phyloP scores from a whole-genome alignment of 306 rosid species.

The Carpinus viminea region DNA sequence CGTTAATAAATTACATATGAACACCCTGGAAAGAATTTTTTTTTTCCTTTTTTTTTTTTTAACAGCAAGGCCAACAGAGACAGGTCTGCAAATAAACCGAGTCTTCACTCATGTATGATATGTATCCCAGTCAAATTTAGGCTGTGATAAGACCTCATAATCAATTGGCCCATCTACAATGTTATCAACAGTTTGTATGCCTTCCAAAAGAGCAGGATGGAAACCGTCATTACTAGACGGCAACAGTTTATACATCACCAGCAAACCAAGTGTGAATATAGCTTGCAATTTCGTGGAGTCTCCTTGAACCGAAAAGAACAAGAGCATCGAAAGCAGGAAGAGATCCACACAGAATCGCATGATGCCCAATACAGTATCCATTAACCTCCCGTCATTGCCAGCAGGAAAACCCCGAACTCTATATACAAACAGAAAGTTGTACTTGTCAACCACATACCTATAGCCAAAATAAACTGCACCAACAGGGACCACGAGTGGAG shows the following conservation, averaged over 20 bases:
- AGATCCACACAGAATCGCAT: conserved; percentile 92
- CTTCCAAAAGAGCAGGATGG: conserved; percentile 65
- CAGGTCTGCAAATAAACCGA: conserved; percentile 22
- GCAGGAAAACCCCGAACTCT: conserved; percentile 94
- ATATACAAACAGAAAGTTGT: conserved; percentile 87
- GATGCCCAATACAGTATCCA: conserved; percentile 83
- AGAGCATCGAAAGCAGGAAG: conserved; percentile 82
- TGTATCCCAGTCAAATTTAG: conserved; percentile 91
- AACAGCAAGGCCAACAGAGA: conserved; percentile 17
- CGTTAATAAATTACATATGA: conserved; percentile 9
- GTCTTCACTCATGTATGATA: conserved; percentile 51
- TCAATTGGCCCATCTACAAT: conserved; percentile 75
- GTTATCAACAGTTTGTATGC: conserved; percentile 74
- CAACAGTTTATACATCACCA: conserved; percentile 70
- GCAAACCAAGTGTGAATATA: conserved; percentile 81
- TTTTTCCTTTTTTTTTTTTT: conserved; percentile 11
- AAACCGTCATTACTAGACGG: conserved; percentile 65
- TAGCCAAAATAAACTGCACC: conserved; percentile 91
- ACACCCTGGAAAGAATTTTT: conserved; percentile 28
- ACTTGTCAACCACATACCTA: conserved; percentile 92
- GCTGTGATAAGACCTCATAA: conserved; percentile 86
- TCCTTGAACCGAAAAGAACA: conserved; percentile 89
- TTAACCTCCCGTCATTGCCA: conserved; percentile 91
- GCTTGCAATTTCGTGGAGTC: conserved; percentile 96
- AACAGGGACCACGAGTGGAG: conserved; percentile 93